A percentile compares a stretch with the other conserved stretches of the same genome.
Evolutionary conservation across 2,329 filamentous ascomycete species (phyloP).

Genomic region (Pseudopyricularia javanii): DNA sequence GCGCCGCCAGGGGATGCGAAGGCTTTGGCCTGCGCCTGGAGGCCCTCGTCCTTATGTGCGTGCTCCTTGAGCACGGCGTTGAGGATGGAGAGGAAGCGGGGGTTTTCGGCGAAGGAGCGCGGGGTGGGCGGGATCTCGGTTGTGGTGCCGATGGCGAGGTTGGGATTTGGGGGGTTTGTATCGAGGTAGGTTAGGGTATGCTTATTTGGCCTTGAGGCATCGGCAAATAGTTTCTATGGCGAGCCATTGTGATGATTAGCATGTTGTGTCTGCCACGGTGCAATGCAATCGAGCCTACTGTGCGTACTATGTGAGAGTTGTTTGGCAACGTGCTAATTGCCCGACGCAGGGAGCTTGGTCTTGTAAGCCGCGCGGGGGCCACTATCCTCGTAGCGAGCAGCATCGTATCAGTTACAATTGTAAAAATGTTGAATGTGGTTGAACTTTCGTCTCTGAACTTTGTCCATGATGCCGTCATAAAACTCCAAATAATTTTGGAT

Average conservation of each 20-base stretch:
- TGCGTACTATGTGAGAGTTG: conserved; percentile 41
- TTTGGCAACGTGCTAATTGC: conserved; percentile 32
- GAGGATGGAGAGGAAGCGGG: conserved; percentile 32
- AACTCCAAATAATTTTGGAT: neutral
- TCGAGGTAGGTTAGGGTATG: conserved; percentile 49
- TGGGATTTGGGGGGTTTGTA: conserved; percentile 37
- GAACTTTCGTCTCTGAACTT: neutral
- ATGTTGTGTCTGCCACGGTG: no score
- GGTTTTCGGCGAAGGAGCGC: conserved; percentile 46
- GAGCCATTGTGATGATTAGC: neutral
- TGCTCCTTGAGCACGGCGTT: conserved; percentile 19
- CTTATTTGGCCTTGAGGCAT: conserved; percentile 27
- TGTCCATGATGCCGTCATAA: neutral
- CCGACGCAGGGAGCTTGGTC: conserved; percentile 12
- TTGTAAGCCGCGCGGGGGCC: neutral
- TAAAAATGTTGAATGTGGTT: neutral
- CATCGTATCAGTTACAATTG: neutral
- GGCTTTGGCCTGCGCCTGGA: conserved; percentile 37
- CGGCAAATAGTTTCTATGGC: conserved; percentile 43
- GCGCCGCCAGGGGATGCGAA: conserved; percentile 46
- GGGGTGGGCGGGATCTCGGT: conserved; percentile 49
- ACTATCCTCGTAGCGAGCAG: neutral
- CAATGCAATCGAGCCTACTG: no score
- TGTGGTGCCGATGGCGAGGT: conserved; percentile 47
- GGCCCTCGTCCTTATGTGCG: conserved; percentile 12